phyloP scores from a whole-genome alignment of 1,284 basidiomycete species.

The Pseudozyma tsukubaensis region DNA sequence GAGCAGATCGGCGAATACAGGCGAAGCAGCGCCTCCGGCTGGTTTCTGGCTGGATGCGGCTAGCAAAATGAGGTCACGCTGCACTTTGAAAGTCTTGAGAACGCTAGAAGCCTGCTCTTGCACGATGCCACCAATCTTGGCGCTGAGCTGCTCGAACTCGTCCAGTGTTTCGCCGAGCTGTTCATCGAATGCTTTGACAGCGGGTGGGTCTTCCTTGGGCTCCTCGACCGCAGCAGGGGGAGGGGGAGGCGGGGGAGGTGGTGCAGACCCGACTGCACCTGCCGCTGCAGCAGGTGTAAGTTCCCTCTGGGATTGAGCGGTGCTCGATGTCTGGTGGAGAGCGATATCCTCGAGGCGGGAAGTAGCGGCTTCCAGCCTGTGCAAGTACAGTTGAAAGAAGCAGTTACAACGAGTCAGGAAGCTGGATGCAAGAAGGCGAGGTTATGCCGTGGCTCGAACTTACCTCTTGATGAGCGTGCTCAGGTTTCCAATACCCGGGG shows the following conservation, averaged over 20 bases:
- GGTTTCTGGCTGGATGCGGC: conserved; percentile 80
- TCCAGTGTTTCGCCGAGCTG: conserved; percentile 79
- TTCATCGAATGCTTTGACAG: conserved; percentile 81
- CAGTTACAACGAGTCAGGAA: conserved; percentile 7
- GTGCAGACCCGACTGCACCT: conserved; percentile 25
- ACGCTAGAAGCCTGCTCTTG: conserved; percentile 76
- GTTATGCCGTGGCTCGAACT: conserved; percentile 3
- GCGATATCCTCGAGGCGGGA: conserved; percentile 93
- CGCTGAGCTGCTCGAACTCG: conserved; percentile 80
- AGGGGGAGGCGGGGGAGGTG: conserved; percentile 33
- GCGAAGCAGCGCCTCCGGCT: conserved; percentile 74
- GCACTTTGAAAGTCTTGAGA: conserved; percentile 77
- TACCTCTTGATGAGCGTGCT: conserved; percentile 66
- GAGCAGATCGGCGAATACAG: conserved; percentile 76
- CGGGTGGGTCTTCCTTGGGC: conserved; percentile 72
- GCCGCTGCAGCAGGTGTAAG: conserved; percentile 23
- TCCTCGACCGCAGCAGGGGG: conserved; percentile 28
- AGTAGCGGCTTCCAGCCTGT: conserved; percentile 81
- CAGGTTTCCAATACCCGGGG: conserved; percentile 63
- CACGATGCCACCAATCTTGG: conserved; percentile 79
- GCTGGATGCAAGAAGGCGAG: too few relatives aligned
- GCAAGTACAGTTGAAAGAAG: not conserved
- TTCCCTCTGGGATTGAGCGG: conserved; percentile 15
- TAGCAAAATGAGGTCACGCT: conserved; percentile 78
- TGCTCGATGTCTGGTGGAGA: conserved; percentile 67